phyloP scores from a whole-genome alignment of 306 rosid species.

The Sechiopsis laciniata region DNA sequence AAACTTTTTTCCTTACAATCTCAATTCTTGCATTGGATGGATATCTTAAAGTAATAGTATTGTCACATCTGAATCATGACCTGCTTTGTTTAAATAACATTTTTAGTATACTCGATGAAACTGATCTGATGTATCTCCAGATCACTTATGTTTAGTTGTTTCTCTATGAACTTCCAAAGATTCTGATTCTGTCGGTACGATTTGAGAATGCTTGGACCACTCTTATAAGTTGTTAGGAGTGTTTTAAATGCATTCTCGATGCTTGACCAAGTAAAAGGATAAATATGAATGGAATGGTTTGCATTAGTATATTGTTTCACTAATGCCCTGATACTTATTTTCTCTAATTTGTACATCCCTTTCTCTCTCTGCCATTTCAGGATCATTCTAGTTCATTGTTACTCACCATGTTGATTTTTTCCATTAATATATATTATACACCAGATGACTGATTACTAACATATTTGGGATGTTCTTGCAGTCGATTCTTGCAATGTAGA shows the following conservation, averaged over 20 bases:
- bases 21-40: background rate
- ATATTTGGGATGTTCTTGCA: slow-evolving; percentile 39
- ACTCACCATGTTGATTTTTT: background rate
- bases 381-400: slow-evolving; percentile 16
- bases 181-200: background rate
- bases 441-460: slow-evolving; percentile 25
- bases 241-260: background rate
- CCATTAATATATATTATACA: background rate
- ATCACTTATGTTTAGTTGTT: background rate
- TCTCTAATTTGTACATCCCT: background rate
- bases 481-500: slow-evolving; percentile 97
- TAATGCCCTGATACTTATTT: background rate
- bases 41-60: background rate
- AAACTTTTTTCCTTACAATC: background rate
- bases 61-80: background rate
- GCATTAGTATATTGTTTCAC: background rate
- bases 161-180: slow-evolving; percentile 4
- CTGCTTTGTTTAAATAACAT: background rate
- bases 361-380: background rate
- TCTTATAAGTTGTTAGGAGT: background rate
- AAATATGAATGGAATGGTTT: background rate
- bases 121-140: background rate
- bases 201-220: background rate
- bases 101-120: background rate
- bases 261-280: background rate